Evolutionary conservation across 108 stramenopile species (phyloP), one percentile per base, ranked within the genome.

Genomic region (Cyclotella atomus): DNA sequence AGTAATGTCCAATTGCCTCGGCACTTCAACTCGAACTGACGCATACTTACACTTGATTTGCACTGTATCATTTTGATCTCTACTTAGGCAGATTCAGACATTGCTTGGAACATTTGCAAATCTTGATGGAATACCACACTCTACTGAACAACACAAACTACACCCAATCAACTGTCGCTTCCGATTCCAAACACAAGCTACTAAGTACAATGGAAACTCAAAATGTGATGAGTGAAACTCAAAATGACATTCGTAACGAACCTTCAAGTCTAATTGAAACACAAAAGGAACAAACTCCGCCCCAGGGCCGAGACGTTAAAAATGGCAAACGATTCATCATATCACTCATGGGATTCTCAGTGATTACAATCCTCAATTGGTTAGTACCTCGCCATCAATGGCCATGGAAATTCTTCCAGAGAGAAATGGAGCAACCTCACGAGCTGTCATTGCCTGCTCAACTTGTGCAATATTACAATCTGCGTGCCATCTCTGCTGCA

Each of bases 271-370:
- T 12, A 4, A n/a, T 17, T 17, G 47, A 49, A 49, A 9, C 47
- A 49, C 47, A 17, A 49, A 49, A 17, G 9, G 47, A 49, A 9
- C 4, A 9, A 17, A 49, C 10, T n/a, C 47, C 47, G 4, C 47
- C 47, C 9, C 9, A 49, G n/a, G 9, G 23, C 38, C 35, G 60
- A 8, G 36, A 61, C 36, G 14, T 41, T 0, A 61, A 61, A 61
- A 61, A 61, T 23, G 60, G 60, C 60, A 61, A 41, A 41, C 60
- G 60, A 20, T 61, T 61, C 19, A 36, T 61, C 34, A 19, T 61
- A 3, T 35, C 60, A 1, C 36, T 61, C 17, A 21, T 61, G 2
- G n/a, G 38, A 38, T 61, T 61, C 36, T 38, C 60, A 19, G 20
- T 23, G 0, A 61, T 61, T 16, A 61, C 60, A 6, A 10, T 61